Base-by-base conservation (phyloP, 2,329 filamentous ascomycete species). In the Fusarium solani-melongenae region DNA sequence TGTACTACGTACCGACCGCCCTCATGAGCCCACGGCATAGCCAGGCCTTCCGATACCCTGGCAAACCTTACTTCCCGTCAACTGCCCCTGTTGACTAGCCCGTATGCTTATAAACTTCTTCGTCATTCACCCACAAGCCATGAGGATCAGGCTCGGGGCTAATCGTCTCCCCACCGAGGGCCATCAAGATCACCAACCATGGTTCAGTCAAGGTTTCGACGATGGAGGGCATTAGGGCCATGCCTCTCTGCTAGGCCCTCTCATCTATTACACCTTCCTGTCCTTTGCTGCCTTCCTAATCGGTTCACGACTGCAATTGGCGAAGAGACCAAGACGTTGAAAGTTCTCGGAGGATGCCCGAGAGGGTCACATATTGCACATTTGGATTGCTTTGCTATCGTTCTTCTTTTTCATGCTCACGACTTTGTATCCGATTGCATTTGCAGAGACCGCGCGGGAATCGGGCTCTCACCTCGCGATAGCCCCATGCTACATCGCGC, bases 91-190 rank as follows among this genome's bases (percentile, higher is more conserved):
- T 36, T 49, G 20, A 27, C 27, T 39, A 41, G 57, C 49, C 24
- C 36, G 31, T 33, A 55, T 72, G 67, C 71, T 73, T 73, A 73
- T 73, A 55, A 73, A 73, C 64, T 33, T 51, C 67, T 74, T 73
- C 67, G 71, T 73, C 71, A 73, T 73, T 57, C 51, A 73, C 36
- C 51, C 60, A 36, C 66, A 49, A 64, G 53, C 70, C 66, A 67
- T 22, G 39, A 72, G 59, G 59, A 22, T 57, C 20, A 44, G 34
- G 22, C 60, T 74, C 56, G 49, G 31, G 36, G 22, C 34, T 33
- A 67, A 65, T 56, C 24, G 44, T 33, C 64, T 57, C 34, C 61
- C 64, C 55, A 64, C 31, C 29, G 49, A 71, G 51, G 51, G 53
- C 59, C 24, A 29, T 51, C 46, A 51, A 51, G 71, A 60, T 69